Percentiles rank a stretch among this genome's conserved stretches.
These are phyloP conservation scores for Fomitopsis palustris DNA, from an alignment of 1,284 basidiomycete species.

Conservation along the genomic window DNA sequence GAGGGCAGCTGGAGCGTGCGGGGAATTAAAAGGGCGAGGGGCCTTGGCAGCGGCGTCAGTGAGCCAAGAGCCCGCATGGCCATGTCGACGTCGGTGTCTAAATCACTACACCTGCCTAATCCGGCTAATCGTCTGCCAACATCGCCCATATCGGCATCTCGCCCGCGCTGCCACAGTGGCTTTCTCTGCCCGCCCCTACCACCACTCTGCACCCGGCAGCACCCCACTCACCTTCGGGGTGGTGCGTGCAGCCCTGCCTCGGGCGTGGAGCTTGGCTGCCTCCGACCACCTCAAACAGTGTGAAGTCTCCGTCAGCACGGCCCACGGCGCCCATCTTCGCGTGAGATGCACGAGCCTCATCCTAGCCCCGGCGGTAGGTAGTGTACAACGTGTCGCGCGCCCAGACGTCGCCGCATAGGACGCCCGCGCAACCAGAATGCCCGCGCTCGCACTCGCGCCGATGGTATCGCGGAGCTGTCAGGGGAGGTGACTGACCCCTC, in stretches of 20 bases:
- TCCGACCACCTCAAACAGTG: too few species aligned
- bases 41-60: background rate
- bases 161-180: background rate
- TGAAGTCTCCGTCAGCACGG: too few species aligned
- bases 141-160: background rate
- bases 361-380: too few species aligned
- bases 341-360: too few species aligned
- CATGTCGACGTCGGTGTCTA: background rate
- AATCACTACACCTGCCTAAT: slow-evolving; percentile 8
- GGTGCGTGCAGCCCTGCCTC: too few species aligned
- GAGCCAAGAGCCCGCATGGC: slow-evolving; percentile 1
- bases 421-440: too few species aligned
- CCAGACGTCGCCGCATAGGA: too few species aligned
- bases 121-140: background rate
- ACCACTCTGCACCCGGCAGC: too few species aligned
- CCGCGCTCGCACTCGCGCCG: background rate
- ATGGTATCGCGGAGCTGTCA: background rate
- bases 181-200: background rate
- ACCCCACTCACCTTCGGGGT: too few species aligned
- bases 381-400: too few species aligned
- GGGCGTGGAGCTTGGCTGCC: too few species aligned
- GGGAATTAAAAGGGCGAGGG: background rate
- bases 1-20: background rate
- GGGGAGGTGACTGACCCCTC: background rate
- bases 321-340: too few species aligned